These are phyloP conservation scores for Viridothelium virens DNA, from an alignment of 495 filamentous ascomycete genomes.

Conservation along the genomic window DNA sequence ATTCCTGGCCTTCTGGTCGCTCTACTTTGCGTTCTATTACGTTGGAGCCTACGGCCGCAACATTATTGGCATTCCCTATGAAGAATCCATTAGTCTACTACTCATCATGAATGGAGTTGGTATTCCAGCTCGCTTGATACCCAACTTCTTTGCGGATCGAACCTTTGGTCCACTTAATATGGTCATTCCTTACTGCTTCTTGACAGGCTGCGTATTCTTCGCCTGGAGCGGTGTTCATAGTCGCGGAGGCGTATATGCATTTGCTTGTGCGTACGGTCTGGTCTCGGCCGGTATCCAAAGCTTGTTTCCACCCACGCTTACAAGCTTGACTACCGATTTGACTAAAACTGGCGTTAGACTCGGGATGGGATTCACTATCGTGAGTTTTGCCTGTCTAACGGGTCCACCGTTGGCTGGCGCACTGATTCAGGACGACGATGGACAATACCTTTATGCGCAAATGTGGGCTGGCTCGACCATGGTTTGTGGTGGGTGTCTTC, in stretches of 20 bases:
- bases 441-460: constrained; percentile 29
- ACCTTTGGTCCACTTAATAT: constrained; percentile 31
- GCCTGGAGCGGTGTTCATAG: constrained; percentile 30
- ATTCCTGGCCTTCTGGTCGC: constrained; percentile 34
- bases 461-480: constrained; percentile 29
- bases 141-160: constrained; percentile 31
- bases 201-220: constrained; percentile 26
- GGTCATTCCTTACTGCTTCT: constrained; percentile 30
- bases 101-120: constrained; percentile 36
- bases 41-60: constrained; percentile 30
- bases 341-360: constrained; percentile 32
- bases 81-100: constrained; percentile 27
- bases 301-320: constrained; percentile 31
- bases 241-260: constrained; percentile 27
- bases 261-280: constrained; percentile 31
- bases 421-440: constrained; percentile 29
- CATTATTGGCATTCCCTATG: constrained; percentile 27
- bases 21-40: constrained; percentile 38
- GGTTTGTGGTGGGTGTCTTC: constrained; percentile 17
- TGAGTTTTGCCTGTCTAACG: constrained; percentile 31
- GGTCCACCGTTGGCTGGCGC: constrained; percentile 36
- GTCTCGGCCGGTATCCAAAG: constrained; percentile 30
- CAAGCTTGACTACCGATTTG: constrained; percentile 31
- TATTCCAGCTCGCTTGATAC: constrained; percentile 31
- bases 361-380: constrained; percentile 35